Conservation (phyloP, 176 grass and related monocot genomes). For the Oryza punctata region DNA sequence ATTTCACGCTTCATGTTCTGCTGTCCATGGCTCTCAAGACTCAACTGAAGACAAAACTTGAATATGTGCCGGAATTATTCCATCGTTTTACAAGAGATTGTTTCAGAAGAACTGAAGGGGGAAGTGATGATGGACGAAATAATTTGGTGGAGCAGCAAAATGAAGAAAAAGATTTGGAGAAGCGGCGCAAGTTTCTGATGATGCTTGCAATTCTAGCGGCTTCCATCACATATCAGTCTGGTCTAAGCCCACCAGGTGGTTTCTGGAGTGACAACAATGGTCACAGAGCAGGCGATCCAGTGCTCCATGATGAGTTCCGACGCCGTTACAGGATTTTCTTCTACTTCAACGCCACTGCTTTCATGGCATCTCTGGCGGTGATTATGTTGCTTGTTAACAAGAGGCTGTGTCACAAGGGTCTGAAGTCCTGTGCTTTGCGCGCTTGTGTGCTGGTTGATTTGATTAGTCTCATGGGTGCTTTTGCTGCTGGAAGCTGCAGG, state of each 20-base stretch:
- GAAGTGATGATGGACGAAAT: not conserved
- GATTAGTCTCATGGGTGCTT: slow-evolving; percentile 56
- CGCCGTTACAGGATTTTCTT: slow-evolving; percentile 46
- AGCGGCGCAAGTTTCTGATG: slow-evolving; percentile 49
- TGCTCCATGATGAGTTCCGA: slow-evolving; percentile 50
- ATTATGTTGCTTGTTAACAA: slow-evolving; percentile 56
- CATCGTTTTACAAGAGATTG: too few relatives aligned
- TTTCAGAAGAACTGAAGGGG: not conserved
- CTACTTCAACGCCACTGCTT: slow-evolving; percentile 56
- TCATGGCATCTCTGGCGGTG: slow-evolving; percentile 57
- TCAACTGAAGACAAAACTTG: too few relatives aligned
- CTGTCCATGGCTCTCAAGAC: not conserved
- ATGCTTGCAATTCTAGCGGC: slow-evolving; percentile 58
- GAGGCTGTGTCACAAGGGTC: slow-evolving; percentile 42
- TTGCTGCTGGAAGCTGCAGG: slow-evolving; percentile 47
- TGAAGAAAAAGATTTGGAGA: slow-evolving; percentile 34
- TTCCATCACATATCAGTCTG: slow-evolving; percentile 57
- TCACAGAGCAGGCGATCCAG: slow-evolving; percentile 36
- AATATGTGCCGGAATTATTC: too few relatives aligned
- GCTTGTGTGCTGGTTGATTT: slow-evolving; percentile 40
- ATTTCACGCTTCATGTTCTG: slow-evolving; percentile 45
- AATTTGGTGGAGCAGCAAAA: not conserved
- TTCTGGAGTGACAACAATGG: slow-evolving; percentile 46
- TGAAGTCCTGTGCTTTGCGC: slow-evolving; percentile 30
- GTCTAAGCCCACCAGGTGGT: slow-evolving; percentile 60